These are phyloP conservation scores for Exophiala viscosa DNA, from an alignment of 2,329 filamentous ascomycete genomes.

Conservation along the genomic window DNA sequence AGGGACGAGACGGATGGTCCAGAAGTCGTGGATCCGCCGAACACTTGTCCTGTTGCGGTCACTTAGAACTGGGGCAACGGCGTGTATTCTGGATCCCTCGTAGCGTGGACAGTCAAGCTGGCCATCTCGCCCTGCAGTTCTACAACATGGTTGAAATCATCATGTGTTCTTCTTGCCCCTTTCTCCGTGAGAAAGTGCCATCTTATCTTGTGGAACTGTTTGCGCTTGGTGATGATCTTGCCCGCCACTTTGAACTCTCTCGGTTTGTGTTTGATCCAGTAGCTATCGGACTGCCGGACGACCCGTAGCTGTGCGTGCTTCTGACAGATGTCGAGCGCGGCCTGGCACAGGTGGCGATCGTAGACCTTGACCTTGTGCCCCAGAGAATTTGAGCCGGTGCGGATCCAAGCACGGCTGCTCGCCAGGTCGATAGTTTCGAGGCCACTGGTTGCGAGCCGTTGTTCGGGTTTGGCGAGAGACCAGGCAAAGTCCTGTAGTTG, in stretches of 20 bases:
- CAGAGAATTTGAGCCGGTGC: not conserved
- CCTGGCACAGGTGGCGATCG: conserved; percentile 10
- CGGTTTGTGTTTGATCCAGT: not conserved
- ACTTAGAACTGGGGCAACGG: not conserved
- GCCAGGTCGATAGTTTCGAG: conserved; percentile 3
- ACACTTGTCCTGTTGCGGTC: too few species aligned
- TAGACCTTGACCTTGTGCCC: conserved; percentile 6
- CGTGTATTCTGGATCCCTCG: not conserved
- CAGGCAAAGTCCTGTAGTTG: conserved; percentile 11
- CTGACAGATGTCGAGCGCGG: conserved; percentile 13
- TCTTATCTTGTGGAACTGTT: not conserved
- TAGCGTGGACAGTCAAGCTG: not conserved
- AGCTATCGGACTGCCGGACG: conserved; percentile 1
- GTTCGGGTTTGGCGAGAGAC: conserved; percentile 7
- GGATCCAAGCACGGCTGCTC: conserved; percentile 1
- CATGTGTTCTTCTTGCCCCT: not conserved
- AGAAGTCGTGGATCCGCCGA: too few species aligned
- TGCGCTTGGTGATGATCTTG: not conserved
- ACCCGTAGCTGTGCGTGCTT: conserved; percentile 7
- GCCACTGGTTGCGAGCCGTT: not conserved
- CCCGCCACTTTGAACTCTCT: not conserved
- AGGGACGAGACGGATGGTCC: too few species aligned
- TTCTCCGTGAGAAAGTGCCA: conserved; percentile 7
- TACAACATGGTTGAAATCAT: not conserved
- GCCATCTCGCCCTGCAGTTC: conserved; percentile 1